Evolutionary conservation across 1,284 basidiomycete species (phyloP).

Genomic region (Boletus nobilissimus): DNA sequence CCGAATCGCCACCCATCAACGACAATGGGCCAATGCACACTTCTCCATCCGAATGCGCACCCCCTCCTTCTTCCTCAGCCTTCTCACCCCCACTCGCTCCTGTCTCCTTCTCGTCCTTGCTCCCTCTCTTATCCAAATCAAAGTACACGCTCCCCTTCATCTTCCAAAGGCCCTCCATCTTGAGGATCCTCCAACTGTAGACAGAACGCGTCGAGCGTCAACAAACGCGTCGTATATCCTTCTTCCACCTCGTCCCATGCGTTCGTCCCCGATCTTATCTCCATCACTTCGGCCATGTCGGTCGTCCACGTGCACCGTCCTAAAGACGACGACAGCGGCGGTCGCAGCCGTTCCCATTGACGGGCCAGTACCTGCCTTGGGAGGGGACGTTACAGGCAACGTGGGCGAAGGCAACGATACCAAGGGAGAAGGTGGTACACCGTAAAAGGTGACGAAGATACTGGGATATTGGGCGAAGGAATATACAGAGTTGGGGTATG

Average conservation of each 20-base stretch:
- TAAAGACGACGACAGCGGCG: conserved; percentile 32
- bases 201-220: conserved; percentile 42
- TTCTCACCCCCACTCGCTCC: neutral
- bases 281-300: neutral
- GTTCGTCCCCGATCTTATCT: neutral
- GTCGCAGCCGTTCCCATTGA: conserved; percentile 20
- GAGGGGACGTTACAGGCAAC: conserved; percentile 7
- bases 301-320: neutral
- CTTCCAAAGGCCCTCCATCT: conserved; percentile 24
- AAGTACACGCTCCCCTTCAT: conserved; percentile 12
- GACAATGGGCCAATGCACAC: conserved; percentile 76
- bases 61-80: conserved; percentile 15
- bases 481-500: neutral
- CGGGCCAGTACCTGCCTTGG: conserved; percentile 7
- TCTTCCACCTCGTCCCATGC: conserved; percentile 30
- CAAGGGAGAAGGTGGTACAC: conserved; percentile 29
- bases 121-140: neutral
- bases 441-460: conserved; percentile 18
- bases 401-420: conserved; percentile 25
- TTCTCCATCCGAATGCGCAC: conserved; percentile 62
- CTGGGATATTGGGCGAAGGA: too few relatives aligned
- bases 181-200: conserved; percentile 30
- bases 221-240: conserved; percentile 37
- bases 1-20: conserved; percentile 57
- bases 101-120: neutral